Conservation (phyloP, 192 early-diverging fungal species). For the Mortierella alpina region DNA sequence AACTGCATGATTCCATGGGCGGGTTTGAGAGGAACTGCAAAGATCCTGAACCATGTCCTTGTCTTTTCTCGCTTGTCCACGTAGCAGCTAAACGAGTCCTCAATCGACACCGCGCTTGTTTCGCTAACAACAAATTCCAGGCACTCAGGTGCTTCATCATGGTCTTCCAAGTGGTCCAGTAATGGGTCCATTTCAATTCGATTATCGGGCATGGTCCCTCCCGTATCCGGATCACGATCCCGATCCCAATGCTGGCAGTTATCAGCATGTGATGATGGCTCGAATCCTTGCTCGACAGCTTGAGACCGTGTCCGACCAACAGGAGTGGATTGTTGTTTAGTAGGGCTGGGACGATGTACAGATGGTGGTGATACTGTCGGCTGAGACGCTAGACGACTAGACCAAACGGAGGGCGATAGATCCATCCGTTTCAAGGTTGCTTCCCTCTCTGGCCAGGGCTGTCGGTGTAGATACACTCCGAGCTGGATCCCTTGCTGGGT, state of each 20-base stretch:
- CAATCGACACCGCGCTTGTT: conserved; percentile 1
- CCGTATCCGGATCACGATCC: background rate
- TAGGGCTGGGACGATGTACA: no score
- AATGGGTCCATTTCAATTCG: no score
- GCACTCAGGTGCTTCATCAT: no score
- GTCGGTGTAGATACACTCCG: conserved; percentile 65
- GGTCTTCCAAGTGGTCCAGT: no score
- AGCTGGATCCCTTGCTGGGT: conserved; percentile 55
- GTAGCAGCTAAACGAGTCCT: conserved; percentile 55
- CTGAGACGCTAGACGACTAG: no score
- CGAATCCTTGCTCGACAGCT: no score
- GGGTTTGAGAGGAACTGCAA: conserved; percentile 57
- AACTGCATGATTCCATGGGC: conserved; percentile 62
- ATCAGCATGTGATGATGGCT: background rate
- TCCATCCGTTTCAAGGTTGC: no score
- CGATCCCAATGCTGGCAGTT: background rate
- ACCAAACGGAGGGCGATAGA: no score
- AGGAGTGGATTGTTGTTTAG: no score
- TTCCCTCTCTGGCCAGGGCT: background rate
- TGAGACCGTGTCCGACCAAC: no score
- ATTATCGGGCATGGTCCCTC: no score
- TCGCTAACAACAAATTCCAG: background rate
- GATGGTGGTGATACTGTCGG: no score
- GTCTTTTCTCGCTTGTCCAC: conserved; percentile 58
- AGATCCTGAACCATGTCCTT: conserved; percentile 69